A percentile compares a stretch with the other conserved stretches of the same genome.
Conservation (phyloP, 208 protist genomes). For the Leishmania amazonensis region DNA sequence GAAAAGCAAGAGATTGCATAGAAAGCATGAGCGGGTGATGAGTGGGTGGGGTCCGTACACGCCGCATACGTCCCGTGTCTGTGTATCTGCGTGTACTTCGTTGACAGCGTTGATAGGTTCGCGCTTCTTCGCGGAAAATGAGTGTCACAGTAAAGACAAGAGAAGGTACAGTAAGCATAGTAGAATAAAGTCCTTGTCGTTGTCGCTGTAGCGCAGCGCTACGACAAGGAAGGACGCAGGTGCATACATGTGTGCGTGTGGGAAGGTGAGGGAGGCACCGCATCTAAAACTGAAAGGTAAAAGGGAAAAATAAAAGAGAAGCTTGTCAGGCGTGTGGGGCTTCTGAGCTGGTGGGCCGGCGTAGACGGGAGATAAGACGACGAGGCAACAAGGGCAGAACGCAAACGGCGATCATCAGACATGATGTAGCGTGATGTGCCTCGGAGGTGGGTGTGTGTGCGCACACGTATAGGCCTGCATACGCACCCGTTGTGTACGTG, state of each 20-base stretch:
- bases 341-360: too few species aligned
- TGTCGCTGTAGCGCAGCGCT: too few species aligned
- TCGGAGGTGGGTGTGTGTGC: background rate
- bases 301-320: too few species aligned
- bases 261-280: too few species aligned
- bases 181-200: background rate
- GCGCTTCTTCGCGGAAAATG: too few species aligned
- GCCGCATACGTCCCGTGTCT: background rate
- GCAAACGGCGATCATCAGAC: background rate
- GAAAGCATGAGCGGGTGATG: background rate
- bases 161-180: background rate
- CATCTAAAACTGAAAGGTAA: too few species aligned
- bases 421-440: background rate
- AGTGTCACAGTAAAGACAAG: background rate
- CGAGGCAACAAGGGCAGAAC: background rate
- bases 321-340: too few species aligned
- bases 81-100: background rate
- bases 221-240: background rate
- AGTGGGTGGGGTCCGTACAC: background rate
- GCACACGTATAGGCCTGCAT: background rate
- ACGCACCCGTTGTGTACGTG: background rate
- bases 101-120: background rate
- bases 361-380: background rate
- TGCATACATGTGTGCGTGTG: background rate
- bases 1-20: constrained; percentile 13